Evolutionary conservation across 371 early-diverging fungal species (phyloP).

Genomic region (Mucor indicus): DNA sequence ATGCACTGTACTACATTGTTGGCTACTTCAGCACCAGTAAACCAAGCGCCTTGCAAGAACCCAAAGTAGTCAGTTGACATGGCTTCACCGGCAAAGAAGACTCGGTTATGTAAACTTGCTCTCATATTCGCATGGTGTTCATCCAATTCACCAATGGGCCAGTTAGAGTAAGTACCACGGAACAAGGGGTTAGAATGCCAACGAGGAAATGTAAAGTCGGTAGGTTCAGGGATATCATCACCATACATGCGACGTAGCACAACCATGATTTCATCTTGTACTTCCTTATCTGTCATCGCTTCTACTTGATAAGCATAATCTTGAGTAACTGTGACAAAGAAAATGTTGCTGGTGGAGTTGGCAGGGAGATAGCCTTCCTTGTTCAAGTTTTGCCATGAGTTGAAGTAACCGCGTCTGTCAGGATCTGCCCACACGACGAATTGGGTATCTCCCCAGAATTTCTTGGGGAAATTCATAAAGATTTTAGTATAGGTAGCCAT

Average conservation of each 20-base stretch:
- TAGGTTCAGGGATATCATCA: constrained; percentile 29
- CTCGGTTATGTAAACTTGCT: constrained; percentile 33
- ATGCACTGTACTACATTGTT: constrained; percentile 22
- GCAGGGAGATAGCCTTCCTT: constrained; percentile 24
- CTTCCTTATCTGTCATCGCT: constrained; percentile 22
- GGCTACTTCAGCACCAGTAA: constrained; percentile 31
- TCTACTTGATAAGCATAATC: constrained; percentile 25
- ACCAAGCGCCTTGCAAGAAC: constrained; percentile 47
- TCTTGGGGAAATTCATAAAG: constrained; percentile 38
- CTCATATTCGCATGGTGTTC: constrained; percentile 43
- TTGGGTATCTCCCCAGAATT: constrained; percentile 48
- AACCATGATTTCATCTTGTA: constrained; percentile 25
- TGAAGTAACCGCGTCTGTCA: constrained; percentile 30
- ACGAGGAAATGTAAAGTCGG: constrained; percentile 24
- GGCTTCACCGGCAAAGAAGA: constrained; percentile 49
- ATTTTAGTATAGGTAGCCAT: constrained; percentile 53
- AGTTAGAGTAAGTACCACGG: constrained; percentile 37
- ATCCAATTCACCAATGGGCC: constrained; percentile 45
- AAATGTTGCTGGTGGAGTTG: constrained; percentile 25
- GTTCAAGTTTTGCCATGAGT: constrained; percentile 34
- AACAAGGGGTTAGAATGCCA: constrained; percentile 36
- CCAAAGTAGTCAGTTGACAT: constrained; percentile 35
- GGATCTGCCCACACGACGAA: constrained; percentile 42
- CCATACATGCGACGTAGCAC: constrained; percentile 34
- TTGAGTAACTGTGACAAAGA: constrained; percentile 31